Percentiles rank a stretch among this genome's conserved stretches.
phyloP scores from a whole-genome alignment of 768 basidiomycete species.

The Kwoniella dendrophila region DNA sequence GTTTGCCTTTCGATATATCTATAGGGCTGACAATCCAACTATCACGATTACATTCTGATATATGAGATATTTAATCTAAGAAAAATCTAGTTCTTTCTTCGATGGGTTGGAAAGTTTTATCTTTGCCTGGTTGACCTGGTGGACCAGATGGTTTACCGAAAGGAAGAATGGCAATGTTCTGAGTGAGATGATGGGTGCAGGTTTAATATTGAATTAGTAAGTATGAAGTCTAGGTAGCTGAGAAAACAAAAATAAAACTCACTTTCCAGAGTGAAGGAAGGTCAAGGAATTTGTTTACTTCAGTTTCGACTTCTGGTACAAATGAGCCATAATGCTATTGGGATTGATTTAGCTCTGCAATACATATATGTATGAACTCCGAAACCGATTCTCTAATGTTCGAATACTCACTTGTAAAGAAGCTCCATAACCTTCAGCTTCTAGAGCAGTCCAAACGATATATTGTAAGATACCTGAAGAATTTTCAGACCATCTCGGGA shows the following conservation, averaged over 20 bases:
- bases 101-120: slow-evolving; percentile 51
- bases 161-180: slow-evolving; percentile 50
- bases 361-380: too few species aligned
- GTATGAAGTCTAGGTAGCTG: too few species aligned
- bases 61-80: slow-evolving; percentile 18
- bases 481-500: slow-evolving; percentile 50
- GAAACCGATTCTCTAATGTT: too few species aligned
- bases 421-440: slow-evolving; percentile 55
- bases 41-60: too few species aligned
- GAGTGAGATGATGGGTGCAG: too few species aligned
- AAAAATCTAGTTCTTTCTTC: slow-evolving; percentile 54
- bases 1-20: too few species aligned
- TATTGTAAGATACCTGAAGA: slow-evolving; percentile 54
- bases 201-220: too few species aligned
- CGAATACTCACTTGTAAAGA: slow-evolving; percentile 39
- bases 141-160: slow-evolving; percentile 53
- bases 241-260: slow-evolving; percentile 17
- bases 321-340: slow-evolving; percentile 32
- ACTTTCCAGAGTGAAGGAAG: slow-evolving; percentile 40
- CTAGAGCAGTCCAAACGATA: slow-evolving; percentile 55
- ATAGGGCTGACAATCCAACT: too few species aligned
- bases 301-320: slow-evolving; percentile 20
- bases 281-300: slow-evolving; percentile 22
- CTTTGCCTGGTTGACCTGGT: slow-evolving; percentile 29
- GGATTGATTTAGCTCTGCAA: too few species aligned